Conservation (phyloP, 257 asterid species). For the Plectranthus barbatus region DNA sequence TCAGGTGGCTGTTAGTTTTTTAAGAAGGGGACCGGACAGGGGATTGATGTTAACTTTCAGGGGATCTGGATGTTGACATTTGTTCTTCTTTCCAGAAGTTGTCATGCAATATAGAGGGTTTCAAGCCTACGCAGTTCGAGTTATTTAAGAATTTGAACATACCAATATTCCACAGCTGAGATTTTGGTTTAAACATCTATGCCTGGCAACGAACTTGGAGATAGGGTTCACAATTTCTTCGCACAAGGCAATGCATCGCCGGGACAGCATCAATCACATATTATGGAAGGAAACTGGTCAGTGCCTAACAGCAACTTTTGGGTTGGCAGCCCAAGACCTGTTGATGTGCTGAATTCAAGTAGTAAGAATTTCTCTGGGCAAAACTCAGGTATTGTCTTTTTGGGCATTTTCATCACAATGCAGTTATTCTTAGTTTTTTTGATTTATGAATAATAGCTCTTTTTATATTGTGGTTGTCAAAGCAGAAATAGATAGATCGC, state of each 20-base stretch:
- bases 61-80: conserved; percentile 11
- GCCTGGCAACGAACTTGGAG: conserved; percentile 96
- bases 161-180: conserved; percentile 9
- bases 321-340: conserved; percentile 59
- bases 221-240: conserved; percentile 91
- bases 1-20: conserved; percentile 12
- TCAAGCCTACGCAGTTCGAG: background rate
- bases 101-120: background rate
- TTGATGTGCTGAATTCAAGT: conserved; percentile 35
- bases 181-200: conserved; percentile 51
- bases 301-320: conserved; percentile 42
- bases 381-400: conserved; percentile 27
- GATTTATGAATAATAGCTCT: background rate
- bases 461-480: conserved; percentile 12
- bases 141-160: background rate
- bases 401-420: background rate
- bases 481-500: conserved; percentile 64
- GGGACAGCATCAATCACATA: conserved; percentile 62
- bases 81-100: conserved; percentile 1
- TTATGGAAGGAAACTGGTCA: conserved; percentile 62
- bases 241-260: conserved; percentile 61
- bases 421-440: background rate
- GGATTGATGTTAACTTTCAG: conserved; percentile 1
- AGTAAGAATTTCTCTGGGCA: conserved; percentile 41
- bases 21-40: conserved; percentile 9